These are phyloP conservation scores for Caryopteris hybrid DNA, from an alignment of 305 asterid genomes.

Conservation along the genomic window DNA sequence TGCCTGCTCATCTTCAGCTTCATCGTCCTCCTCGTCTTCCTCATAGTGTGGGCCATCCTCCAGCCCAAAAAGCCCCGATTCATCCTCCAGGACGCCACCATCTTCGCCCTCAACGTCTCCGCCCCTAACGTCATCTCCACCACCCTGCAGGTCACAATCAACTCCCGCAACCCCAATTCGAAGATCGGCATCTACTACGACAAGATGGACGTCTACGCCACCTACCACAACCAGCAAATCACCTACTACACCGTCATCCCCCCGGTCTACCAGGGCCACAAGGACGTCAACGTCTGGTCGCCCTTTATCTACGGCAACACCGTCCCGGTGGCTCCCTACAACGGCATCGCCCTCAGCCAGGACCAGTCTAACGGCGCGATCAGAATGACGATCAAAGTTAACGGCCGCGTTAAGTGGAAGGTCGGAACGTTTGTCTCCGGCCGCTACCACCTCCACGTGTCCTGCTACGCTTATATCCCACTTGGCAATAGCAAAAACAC, in stretches of 20 bases:
- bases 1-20: conserved; percentile 25
- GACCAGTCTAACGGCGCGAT: conserved; percentile 49
- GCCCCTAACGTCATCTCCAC: conserved; percentile 63
- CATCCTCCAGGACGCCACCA: conserved; percentile 65
- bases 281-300: conserved; percentile 61
- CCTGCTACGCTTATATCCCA: conserved; percentile 49
- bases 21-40: conserved; percentile 37
- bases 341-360: conserved; percentile 43
- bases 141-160: conserved; percentile 49
- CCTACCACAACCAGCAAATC: conserved; percentile 56
- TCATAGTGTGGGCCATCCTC: conserved; percentile 55
- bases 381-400: conserved; percentile 31
- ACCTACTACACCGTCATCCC: conserved; percentile 51
- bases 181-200: conserved; percentile 55
- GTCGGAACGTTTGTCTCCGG: conserved; percentile 50
- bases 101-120: conserved; percentile 56
- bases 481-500: conserved; percentile 32
- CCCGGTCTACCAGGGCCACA: conserved; percentile 60
- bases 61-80: conserved; percentile 64
- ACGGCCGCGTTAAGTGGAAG: conserved; percentile 59
- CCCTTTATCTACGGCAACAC: conserved; percentile 49
- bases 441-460: conserved; percentile 52
- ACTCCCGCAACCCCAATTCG: conserved; percentile 52
- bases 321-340: conserved; percentile 67
- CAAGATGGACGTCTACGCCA: conserved; percentile 32